Evolutionary conservation across 805 yeast genomes (phyloP).

Genomic region (Ogataea zsoltii): DNA sequence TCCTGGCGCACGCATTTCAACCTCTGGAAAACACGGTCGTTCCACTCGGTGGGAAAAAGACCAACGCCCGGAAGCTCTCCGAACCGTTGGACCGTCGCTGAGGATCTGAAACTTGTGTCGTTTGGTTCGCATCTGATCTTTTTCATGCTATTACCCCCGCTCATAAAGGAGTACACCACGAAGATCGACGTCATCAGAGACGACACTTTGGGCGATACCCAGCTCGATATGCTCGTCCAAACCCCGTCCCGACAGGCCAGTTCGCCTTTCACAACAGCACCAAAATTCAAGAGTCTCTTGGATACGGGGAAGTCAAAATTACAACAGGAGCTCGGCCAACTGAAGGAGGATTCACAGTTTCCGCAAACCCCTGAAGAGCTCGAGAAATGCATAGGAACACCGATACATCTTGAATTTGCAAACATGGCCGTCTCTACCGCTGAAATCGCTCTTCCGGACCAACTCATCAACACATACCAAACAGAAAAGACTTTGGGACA

Average conservation of each 20-base stretch:
- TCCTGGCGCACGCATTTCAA: conserved; percentile 4
- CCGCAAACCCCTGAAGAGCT: conserved; percentile 26
- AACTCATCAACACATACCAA: background rate
- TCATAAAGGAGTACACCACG: conserved; percentile 30
- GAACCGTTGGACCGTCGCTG: conserved; percentile 28
- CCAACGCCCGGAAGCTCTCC: conserved; percentile 10
- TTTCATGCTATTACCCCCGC: conserved; percentile 31
- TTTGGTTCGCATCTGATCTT: conserved; percentile 35
- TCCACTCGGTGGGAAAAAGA: conserved; percentile 15
- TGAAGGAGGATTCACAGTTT: background rate
- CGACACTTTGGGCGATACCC: conserved; percentile 24
- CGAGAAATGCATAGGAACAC: conserved; percentile 18
- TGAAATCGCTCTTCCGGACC: conserved; percentile 7
- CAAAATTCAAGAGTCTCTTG: background rate
- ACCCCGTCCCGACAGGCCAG: background rate
- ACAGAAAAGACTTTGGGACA: background rate
- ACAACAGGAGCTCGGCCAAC: background rate
- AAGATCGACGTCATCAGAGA: conserved; percentile 32
- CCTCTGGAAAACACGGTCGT: conserved; percentile 8
- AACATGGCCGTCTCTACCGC: conserved; percentile 14
- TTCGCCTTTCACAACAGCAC: background rate
- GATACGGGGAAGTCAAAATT: background rate
- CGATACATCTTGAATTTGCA: conserved; percentile 11
- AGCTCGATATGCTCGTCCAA: conserved; percentile 6
- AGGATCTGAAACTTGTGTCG: conserved; percentile 31